A percentile compares a stretch with the other conserved stretches of the same genome.
Conservation (phyloP, 73 alveolate species). For the Paramecium bursaria region DNA sequence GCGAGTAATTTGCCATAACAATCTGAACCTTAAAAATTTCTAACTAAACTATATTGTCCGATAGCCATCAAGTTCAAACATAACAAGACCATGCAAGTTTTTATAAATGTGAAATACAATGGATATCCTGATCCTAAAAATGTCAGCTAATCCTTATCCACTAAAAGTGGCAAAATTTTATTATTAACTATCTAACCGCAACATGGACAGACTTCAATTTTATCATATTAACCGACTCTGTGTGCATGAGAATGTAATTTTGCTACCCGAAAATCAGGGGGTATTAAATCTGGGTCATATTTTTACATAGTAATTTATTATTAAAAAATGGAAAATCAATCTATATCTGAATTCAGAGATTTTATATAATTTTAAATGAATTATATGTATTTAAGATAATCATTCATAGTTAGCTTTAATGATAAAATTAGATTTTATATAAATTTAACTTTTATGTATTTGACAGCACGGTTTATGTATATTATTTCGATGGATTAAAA, state of each 20-base stretch:
- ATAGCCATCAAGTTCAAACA: slow-evolving; percentile 33
- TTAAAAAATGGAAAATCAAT: no score
- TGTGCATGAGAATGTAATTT: slow-evolving; percentile 41
- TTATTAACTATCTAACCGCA: slow-evolving; percentile 40
- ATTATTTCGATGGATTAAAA: no score
- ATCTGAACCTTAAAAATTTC: slow-evolving; percentile 52
- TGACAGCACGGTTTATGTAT: no score
- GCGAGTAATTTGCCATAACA: neutral
- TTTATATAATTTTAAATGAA: no score
- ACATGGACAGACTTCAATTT: slow-evolving; percentile 58
- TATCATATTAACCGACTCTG: slow-evolving; percentile 20
- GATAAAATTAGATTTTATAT: no score
- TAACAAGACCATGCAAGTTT: slow-evolving; percentile 52
- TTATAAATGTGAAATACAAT: slow-evolving; percentile 47
- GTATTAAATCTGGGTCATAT: slow-evolving; percentile 50
- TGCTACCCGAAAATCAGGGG: slow-evolving; percentile 62
- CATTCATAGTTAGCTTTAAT: no score
- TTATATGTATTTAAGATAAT: no score
- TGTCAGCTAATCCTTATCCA: slow-evolving; percentile 44
- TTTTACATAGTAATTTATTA: neutral
- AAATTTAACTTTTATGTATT: no score
- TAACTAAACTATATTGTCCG: slow-evolving; percentile 36
- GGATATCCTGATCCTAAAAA: slow-evolving; percentile 72
- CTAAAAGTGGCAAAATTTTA: neutral
- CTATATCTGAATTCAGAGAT: no score